Evolutionary conservation across 2,329 filamentous ascomycete genomes (phyloP), one percentile per base, ranked within the genome.

Genomic region (Colletotrichum scovillei): DNA sequence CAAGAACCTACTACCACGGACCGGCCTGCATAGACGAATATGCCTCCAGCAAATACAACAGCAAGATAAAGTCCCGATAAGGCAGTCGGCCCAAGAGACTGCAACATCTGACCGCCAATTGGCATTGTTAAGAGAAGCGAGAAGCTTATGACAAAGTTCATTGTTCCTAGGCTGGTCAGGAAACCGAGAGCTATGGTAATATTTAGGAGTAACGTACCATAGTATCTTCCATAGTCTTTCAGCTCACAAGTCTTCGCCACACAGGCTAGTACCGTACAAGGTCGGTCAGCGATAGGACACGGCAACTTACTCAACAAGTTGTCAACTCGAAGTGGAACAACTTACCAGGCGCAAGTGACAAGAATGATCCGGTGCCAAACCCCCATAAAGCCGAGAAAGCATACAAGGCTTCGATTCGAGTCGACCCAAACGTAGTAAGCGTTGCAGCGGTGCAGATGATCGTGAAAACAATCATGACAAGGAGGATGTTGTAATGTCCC

Each of bases 61-160:
- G 80, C 85, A 5, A 84, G 82, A 73, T 86, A 86, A 19, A 88
- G 84, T 1, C 84, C 85, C 12, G 86, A 83, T 38, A 88, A 77
- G 1, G 81, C 80, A 68, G 81, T 79, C 2, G 85, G 81, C 0
- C 85, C 85, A 42, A 86, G 83, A 2, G 80, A 80, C 57, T 87
- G 81, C 2, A 88, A 78, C 77, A 88, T 78, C 63, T 85, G 79
- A 3, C 86, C 86, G 24, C 84, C 83, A 1, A 86, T 78, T 0
- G 86, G 86, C 0, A 86, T 82, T 0, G 84, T 83, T 4, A 88
- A 73, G 19, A 88, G 76, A 0, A 86, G 81, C 0, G 85, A 82
- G 55, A 88, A 85, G 7, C 83, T 82, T 5, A 84, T 84, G 16
- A 88, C 79, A 28, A 82, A 83, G 73, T 87, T 87, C 67, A 85